A percentile compares a stretch with the other conserved stretches of the same genome.
phyloP scores from a whole-genome alignment of 1,139 yeast genomes.

The Kodamaea alishanica region DNA sequence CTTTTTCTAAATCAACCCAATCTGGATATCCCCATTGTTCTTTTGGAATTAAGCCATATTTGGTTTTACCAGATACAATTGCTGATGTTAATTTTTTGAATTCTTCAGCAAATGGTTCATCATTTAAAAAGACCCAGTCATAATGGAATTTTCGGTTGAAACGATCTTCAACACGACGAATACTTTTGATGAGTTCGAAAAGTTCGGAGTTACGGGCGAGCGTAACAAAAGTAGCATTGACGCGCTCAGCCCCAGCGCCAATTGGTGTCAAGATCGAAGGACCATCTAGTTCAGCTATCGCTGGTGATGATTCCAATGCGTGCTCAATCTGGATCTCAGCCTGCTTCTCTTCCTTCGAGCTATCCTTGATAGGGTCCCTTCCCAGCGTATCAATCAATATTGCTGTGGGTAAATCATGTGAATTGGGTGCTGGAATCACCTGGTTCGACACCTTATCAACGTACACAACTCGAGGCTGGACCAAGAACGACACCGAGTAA shows the following conservation, averaged over 20 bases:
- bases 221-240: slow-evolving; percentile 61
- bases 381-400: neutral
- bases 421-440: slow-evolving; percentile 10
- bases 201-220: slow-evolving; percentile 64
- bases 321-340: slow-evolving; percentile 10
- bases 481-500: slow-evolving; percentile 15
- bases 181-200: slow-evolving; percentile 58
- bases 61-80: slow-evolving; percentile 57
- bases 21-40: slow-evolving; percentile 74
- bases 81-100: slow-evolving; percentile 48
- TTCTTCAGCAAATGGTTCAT: slow-evolving; percentile 55
- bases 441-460: slow-evolving; percentile 23
- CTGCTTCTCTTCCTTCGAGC: slow-evolving; percentile 14
- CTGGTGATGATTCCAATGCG: too few species aligned
- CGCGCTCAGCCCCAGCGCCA: slow-evolving; percentile 15
- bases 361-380: slow-evolving; percentile 17
- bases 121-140: slow-evolving; percentile 80
- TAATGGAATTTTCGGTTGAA: slow-evolving; percentile 65
- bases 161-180: slow-evolving; percentile 67
- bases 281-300: too few species aligned
- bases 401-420: slow-evolving; percentile 1
- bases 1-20: slow-evolving; percentile 61
- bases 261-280: neutral
- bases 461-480: slow-evolving; percentile 22
- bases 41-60: slow-evolving; percentile 57